Evolutionary conservation across 2,329 filamentous ascomycete species (phyloP).

Genomic region (Capronia coronata): DNA sequence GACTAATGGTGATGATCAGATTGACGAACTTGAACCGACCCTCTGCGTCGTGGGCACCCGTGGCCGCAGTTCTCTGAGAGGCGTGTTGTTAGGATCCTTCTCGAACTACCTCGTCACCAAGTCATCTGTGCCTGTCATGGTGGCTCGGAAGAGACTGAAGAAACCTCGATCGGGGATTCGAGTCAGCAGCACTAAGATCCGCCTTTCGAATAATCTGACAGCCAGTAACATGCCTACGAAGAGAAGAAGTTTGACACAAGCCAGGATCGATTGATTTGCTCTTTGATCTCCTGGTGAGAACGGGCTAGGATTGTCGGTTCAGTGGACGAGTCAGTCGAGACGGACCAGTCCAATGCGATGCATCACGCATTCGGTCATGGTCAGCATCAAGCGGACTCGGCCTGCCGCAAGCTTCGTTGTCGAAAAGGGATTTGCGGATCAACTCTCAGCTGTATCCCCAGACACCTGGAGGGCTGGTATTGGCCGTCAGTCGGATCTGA

Average conservation of each 20-base stretch:
- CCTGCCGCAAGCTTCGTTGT: no score
- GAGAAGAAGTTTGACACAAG: slow-evolving; percentile 27
- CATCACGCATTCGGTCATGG: no score
- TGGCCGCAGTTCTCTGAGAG: slow-evolving; percentile 85
- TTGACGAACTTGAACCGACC: slow-evolving; percentile 85
- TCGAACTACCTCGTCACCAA: slow-evolving; percentile 97
- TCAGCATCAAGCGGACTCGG: no score
- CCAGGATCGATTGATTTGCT: slow-evolving; percentile 24
- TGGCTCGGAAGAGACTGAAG: slow-evolving; percentile 79
- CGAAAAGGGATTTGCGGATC: no score
- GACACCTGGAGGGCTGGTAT: no score
- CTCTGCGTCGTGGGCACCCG: slow-evolving; percentile 88
- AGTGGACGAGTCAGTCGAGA: neutral
- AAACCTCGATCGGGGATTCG: slow-evolving; percentile 64
- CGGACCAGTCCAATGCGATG: neutral
- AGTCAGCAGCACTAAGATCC: slow-evolving; percentile 52
- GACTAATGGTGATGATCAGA: slow-evolving; percentile 42
- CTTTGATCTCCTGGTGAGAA: no score
- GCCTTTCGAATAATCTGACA: slow-evolving; percentile 70
- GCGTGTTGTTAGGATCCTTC: slow-evolving; percentile 90
- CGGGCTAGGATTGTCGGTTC: no score
- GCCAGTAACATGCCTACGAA: slow-evolving; percentile 21
- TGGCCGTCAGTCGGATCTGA: no score
- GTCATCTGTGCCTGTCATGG: slow-evolving; percentile 95
- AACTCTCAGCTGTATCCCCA: no score